Base-by-base conservation (phyloP, 805 yeast species). In the Starmera caribaea region DNA sequence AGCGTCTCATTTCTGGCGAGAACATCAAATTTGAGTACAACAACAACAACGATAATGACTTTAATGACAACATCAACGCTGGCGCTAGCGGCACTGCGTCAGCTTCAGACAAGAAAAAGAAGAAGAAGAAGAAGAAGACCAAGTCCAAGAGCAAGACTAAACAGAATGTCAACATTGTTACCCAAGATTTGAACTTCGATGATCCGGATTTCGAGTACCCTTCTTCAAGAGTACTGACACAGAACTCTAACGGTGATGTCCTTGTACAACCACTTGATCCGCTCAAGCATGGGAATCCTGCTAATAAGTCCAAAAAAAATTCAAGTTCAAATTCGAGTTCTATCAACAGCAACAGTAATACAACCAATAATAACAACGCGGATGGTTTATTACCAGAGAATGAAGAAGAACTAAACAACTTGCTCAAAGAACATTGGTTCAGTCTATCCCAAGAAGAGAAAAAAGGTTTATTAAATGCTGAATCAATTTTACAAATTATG, bases 191-290 rank as follows among this genome's bases (percentile, higher is more conserved):
- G 3, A 68, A 75, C 36, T 48, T 77, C 21, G 71, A 69, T 50
- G 66, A 77, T 48, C 75, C 79, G 12, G 66, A 69, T 32, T 69
- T 73, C 30, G 86, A 79, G 13, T 82, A 82, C 51, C 92, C 92
- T 3, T 69, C 73, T 12, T 79, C 88, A 8, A 59, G 92, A 41
- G 77, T 82, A 5, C 76, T 82, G 35, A 80, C 75, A 47, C 78
- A 79, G 48, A 82, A 74, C 4, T 71, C 79, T 4, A 81, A 83
- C 54, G 94, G 94, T 8, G 85, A 81, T 48, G 82, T 84, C 5
- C 73, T 83, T 37, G 87, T 85, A 17, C 81, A 82, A 49, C 55
- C 61, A 29, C 48, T 59, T 37, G 47, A 48, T 8, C 40, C 39
- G 4, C 7, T 21, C 7, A 21, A 21, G 24, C 24, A 21, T 21